Evolutionary conservation across 1,284 basidiomycete species (phyloP), one percentile per base, ranked within the genome.

Genomic region (Apiotrichum porosum): DNA sequence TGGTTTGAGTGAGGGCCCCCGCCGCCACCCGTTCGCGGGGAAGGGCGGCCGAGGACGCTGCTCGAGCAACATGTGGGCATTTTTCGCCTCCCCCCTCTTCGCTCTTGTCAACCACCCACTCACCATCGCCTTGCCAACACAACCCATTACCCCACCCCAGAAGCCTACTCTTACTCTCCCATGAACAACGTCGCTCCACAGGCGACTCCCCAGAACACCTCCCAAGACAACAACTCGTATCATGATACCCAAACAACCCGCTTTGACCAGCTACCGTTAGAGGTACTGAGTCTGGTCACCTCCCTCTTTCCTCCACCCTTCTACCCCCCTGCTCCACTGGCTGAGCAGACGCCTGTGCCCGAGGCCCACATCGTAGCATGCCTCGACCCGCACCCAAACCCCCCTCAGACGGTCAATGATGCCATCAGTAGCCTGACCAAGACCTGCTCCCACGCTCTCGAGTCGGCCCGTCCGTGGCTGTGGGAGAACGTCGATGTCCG

Each of bases 401-500:
- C 58, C 2, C 13, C 34, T 6, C 56, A 58, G 24, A 54, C 52
- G 4, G 38, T 48, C 21, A 31, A 56, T 9, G 56, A 62, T 36
- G 46, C 57, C 36, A 46, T 69, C 44, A 54, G 61, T 3, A 39
- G 52, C 3, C 34, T 62, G 14, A 55, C 63, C 23, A 55, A 61
- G 41, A 51, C 52, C 9, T 49, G 43, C 30, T 47, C 47, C 23
- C 53, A 51, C 37, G 51, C 62, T n/a, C 58, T 69, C 18, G 69
- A 70, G 49, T 65, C 66, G 12, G 64, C 65, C 13, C 51, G 70
- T 32, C 69, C 69, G 17, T 69, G 68, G 64, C 51, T 74, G 31
- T 74, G 72, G 72, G 69, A 72, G 48, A 58, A 71, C 39, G 66
- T 74, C 19, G 65, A 68, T 35, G 67, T 74, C 9, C 54, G 58